A percentile compares a stretch with the other conserved stretches of the same genome.
phyloP scores from a whole-genome alignment of 2,329 filamentous ascomycete genomes.

The Trichoderma koningii region DNA sequence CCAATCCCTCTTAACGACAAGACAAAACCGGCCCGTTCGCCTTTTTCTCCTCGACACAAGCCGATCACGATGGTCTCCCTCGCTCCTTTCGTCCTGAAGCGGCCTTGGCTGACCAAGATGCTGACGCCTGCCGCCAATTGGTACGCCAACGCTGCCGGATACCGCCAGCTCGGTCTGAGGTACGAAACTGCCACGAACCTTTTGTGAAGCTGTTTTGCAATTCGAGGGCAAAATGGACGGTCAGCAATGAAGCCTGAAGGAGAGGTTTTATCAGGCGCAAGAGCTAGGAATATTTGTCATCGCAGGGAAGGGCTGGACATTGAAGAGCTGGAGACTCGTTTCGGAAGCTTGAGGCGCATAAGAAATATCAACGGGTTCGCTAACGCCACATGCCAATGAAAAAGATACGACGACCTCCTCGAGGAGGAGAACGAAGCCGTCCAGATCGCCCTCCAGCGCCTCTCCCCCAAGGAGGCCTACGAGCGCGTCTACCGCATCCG shows the following conservation, averaged over 20 bases:
- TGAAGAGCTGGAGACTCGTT: neutral
- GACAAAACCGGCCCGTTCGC: neutral
- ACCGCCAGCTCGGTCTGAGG: slow-evolving; percentile 90
- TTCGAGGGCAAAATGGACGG: neutral
- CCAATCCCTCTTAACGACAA: neutral
- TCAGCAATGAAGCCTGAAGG: neutral
- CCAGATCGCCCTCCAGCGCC: slow-evolving; percentile 85
- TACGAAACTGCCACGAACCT: slow-evolving; percentile 48
- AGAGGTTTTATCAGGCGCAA: neutral
- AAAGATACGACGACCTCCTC: slow-evolving; percentile 90
- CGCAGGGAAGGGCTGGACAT: neutral
- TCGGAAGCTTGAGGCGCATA: neutral
- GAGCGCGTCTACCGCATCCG: slow-evolving; percentile 97
- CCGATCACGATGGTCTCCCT: slow-evolving; percentile 43
- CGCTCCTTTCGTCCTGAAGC: slow-evolving; percentile 75
- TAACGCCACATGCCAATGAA: slow-evolving; percentile 8
- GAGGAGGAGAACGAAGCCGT: slow-evolving; percentile 88
- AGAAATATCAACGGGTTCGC: neutral
- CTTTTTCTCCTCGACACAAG: neutral
- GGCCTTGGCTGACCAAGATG: slow-evolving; percentile 78
- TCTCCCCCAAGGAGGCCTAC: slow-evolving; percentile 86
- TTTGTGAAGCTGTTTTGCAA: neutral
- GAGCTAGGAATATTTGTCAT: neutral
- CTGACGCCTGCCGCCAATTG: slow-evolving; percentile 81
- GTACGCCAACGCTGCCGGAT: slow-evolving; percentile 88